These are phyloP conservation scores for Teratosphaeria destructans DNA, from an alignment of 2,329 filamentous ascomycete genomes.

Conservation along the genomic window DNA sequence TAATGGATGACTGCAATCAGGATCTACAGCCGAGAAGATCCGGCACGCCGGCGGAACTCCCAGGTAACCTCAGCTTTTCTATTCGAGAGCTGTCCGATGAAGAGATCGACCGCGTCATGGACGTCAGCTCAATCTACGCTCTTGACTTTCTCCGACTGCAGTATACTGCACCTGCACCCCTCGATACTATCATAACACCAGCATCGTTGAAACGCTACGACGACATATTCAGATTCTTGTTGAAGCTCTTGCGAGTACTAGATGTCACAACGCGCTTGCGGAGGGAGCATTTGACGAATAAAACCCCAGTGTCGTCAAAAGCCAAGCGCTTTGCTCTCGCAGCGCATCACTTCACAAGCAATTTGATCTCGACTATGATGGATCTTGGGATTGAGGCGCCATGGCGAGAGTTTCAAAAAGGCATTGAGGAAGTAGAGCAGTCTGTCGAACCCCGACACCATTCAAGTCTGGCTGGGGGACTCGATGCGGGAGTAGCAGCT, in stretches of 20 bases:
- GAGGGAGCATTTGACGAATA: not conserved
- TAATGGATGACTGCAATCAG: slow-evolving; percentile 65
- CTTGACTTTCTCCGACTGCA: slow-evolving; percentile 87
- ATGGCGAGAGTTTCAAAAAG: slow-evolving; percentile 61
- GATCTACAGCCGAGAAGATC: slow-evolving; percentile 8
- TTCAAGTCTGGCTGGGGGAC: too few relatives aligned
- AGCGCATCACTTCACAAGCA: slow-evolving; percentile 67
- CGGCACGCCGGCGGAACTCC: slow-evolving; percentile 22
- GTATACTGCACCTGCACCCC: slow-evolving; percentile 64
- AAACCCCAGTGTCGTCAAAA: too few relatives aligned
- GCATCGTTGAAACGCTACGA: slow-evolving; percentile 70
- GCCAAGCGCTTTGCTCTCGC: slow-evolving; percentile 54
- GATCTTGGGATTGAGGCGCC: slow-evolving; percentile 63
- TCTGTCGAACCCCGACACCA: slow-evolving; percentile 41
- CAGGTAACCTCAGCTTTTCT: slow-evolving; percentile 52
- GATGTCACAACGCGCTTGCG: slow-evolving; percentile 40
- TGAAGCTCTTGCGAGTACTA: slow-evolving; percentile 64
- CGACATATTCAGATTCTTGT: slow-evolving; percentile 66
- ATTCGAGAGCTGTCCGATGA: slow-evolving; percentile 69
- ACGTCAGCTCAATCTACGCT: slow-evolving; percentile 72
- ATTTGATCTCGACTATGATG: slow-evolving; percentile 67
- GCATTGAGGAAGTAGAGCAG: slow-evolving; percentile 53
- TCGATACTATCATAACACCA: slow-evolving; percentile 64
- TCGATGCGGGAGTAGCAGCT: slow-evolving; percentile 1
- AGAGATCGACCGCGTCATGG: slow-evolving; percentile 73